Conservation (phyloP, 306 rosid species). For the Glycyrrhiza uralensis region DNA sequence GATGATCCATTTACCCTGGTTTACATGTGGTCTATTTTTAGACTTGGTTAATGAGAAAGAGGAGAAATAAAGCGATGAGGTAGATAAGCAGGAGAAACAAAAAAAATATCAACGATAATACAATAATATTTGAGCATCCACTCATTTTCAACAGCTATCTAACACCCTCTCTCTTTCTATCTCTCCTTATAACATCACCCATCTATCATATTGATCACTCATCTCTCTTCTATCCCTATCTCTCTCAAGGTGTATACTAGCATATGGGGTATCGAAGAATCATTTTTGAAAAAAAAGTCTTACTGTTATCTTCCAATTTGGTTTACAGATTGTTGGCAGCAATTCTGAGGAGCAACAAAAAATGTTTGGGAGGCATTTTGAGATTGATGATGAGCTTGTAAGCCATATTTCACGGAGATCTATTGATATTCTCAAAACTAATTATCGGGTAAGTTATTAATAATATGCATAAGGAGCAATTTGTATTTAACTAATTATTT, state of each 20-base stretch:
- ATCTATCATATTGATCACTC: too few species aligned
- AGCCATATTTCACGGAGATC: constrained; percentile 86
- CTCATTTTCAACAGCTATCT: too few species aligned
- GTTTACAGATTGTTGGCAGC: constrained; percentile 69
- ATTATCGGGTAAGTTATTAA: constrained; percentile 71
- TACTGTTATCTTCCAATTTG: constrained; percentile 2
- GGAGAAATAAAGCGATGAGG: neutral
- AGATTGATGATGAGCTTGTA: constrained; percentile 87
- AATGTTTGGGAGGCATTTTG: constrained; percentile 96
- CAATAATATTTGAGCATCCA: too few species aligned
- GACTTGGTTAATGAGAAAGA: neutral
- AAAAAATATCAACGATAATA: too few species aligned
- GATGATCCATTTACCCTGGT: neutral
- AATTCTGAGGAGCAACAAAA: constrained; percentile 92
- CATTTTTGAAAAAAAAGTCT: neutral
- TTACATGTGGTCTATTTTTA: neutral
- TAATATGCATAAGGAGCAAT: neutral
- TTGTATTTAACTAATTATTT: neutral
- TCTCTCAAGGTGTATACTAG: too few species aligned
- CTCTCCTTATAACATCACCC: too few species aligned
- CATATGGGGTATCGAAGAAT: too few species aligned
- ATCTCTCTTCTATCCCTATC: too few species aligned
- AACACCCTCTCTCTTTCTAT: too few species aligned
- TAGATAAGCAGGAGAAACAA: neutral
- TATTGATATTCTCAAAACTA: constrained; percentile 74